Evolutionary conservation across 805 yeast genomes (phyloP).

Genomic region (Yamadazyma paraphyllophila): DNA sequence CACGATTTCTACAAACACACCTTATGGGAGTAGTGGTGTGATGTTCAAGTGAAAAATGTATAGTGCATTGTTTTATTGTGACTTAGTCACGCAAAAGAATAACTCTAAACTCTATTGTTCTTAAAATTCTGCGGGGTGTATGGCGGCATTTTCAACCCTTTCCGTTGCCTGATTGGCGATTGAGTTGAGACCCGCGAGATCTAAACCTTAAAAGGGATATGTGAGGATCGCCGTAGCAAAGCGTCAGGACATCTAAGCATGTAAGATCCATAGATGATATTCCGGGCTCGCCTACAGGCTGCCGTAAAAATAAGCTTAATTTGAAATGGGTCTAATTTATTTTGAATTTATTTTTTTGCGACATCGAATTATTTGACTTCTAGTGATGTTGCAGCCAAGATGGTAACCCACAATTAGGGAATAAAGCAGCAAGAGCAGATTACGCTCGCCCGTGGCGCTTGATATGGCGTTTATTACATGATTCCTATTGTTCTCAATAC

Average conservation of each 20-base stretch:
- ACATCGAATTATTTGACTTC: not conserved
- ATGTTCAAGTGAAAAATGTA: too few species aligned
- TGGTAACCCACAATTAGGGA: not conserved
- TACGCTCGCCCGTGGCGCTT: not conserved
- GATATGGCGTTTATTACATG: not conserved
- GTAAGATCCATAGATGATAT: too few species aligned
- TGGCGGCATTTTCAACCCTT: not conserved
- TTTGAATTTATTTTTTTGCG: not conserved
- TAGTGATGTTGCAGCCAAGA: not conserved
- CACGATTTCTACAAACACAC: too few species aligned
- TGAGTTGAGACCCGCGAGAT: not conserved
- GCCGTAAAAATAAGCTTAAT: not conserved
- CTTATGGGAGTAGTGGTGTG: too few species aligned
- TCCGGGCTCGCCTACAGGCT: not conserved
- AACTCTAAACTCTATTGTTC: not conserved
- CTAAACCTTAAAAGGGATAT: not conserved
- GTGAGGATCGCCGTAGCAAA: not conserved
- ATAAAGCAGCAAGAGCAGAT: not conserved
- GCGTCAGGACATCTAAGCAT: too few species aligned
- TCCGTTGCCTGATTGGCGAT: not conserved
- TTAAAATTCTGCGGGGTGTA: not conserved
- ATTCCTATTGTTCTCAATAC: not conserved
- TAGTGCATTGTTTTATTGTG: too few species aligned
- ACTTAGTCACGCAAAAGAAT: not conserved
- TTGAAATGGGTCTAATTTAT: not conserved